Conservation (phyloP, 495 filamentous ascomycete species). For the Margaritispora aquatica region DNA sequence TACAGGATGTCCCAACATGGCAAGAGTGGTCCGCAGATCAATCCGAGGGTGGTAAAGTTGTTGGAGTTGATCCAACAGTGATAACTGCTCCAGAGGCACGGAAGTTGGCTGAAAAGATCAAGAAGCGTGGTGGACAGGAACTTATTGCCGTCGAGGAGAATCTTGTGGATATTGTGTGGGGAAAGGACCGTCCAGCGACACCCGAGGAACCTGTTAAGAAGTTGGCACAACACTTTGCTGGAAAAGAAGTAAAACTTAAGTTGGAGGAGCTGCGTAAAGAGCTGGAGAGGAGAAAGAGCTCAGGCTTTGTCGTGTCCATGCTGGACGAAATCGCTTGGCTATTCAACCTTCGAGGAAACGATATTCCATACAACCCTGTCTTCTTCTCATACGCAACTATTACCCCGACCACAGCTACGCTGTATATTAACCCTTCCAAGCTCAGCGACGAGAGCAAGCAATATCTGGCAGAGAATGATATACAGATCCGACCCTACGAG, state of each 20-base stretch:
- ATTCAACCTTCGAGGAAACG: conserved; percentile 91
- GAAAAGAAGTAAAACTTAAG: conserved; percentile 79
- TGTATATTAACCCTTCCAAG: conserved; percentile 82
- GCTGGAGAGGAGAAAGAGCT: conserved; percentile 82
- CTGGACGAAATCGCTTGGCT: conserved; percentile 98
- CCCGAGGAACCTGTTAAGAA: conserved; percentile 72
- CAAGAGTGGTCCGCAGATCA: conserved; percentile 94
- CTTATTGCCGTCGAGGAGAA: conserved; percentile 71
- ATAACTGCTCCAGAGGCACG: conserved; percentile 81
- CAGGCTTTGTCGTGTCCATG: conserved; percentile 88
- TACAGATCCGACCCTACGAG: conserved; percentile 77
- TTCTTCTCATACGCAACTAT: conserved; percentile 97
- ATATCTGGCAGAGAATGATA: conserved; percentile 63
- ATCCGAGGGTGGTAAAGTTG: conserved; percentile 74
- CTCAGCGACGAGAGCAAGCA: conserved; percentile 59
- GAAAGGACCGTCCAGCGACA: conserved; percentile 58
- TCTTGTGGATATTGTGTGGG: conserved; percentile 86
- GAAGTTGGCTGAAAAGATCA: conserved; percentile 80
- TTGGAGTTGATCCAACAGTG: conserved; percentile 87
- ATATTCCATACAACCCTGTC: conserved; percentile 98
- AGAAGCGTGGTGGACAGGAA: conserved; percentile 75
- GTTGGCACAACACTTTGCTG: conserved; percentile 65
- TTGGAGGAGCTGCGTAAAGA: conserved; percentile 84
- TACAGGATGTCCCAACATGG: conserved; percentile 93
- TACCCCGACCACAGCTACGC: conserved; percentile 70